phyloP scores from a whole-genome alignment of 352 stramenopile species.

The Poterioochromonas sp. region DNA sequence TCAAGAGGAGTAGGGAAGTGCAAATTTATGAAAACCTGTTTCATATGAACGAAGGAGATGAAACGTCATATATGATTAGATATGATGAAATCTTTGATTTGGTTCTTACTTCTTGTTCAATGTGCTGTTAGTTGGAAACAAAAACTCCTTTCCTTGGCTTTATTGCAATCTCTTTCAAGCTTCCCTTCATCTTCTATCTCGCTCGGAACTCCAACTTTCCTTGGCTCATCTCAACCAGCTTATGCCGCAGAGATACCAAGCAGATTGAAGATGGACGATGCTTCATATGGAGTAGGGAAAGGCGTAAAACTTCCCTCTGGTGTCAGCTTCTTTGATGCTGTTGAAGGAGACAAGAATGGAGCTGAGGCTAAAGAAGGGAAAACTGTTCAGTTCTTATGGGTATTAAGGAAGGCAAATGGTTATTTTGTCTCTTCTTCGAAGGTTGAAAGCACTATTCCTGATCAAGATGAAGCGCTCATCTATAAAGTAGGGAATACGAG shows the following conservation, averaged over 20 bases:
- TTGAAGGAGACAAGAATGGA: slow-evolving; percentile 25
- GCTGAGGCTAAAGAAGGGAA: slow-evolving; percentile 32
- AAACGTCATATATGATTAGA: too few species aligned
- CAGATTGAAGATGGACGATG: not conserved
- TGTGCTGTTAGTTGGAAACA: too few species aligned
- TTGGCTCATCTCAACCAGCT: not conserved
- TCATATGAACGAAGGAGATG: too few species aligned
- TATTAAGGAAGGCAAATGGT: slow-evolving; percentile 38
- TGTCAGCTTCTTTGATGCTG: slow-evolving; percentile 37
- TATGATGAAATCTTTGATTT: too few species aligned
- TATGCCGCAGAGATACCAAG: not conserved
- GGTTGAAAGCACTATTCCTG: too few species aligned
- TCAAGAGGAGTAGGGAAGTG: too few species aligned
- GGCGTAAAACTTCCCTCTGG: slow-evolving; percentile 11
- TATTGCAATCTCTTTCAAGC: too few species aligned
- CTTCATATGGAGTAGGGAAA: not conserved
- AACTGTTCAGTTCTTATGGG: slow-evolving; percentile 38
- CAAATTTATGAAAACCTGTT: too few species aligned
- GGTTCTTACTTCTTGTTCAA: too few species aligned
- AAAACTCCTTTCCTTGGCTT: too few species aligned
- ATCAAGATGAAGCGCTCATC: not conserved
- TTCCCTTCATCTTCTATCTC: too few species aligned
- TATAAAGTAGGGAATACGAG: not conserved
- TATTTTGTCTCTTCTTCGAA: slow-evolving; percentile 37
- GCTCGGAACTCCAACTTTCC: too few species aligned